Conservation (phyloP, 805 yeast species). For the Suhomyces vadensis region DNA sequence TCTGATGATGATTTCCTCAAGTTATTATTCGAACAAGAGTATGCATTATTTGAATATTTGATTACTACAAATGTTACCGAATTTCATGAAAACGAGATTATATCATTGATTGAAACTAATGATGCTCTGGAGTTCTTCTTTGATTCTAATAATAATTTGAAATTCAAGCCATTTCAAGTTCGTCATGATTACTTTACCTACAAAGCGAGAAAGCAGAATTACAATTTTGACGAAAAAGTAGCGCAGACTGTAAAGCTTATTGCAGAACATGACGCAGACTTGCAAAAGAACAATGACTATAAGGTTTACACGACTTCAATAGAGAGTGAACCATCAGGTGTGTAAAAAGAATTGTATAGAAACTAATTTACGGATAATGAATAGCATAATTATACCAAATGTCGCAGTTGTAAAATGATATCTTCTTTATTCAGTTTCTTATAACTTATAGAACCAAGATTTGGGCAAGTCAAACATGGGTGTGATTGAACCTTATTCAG, state of each 20-base stretch:
- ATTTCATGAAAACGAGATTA: conserved; percentile 34
- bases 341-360: neutral
- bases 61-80: conserved; percentile 30
- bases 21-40: conserved; percentile 25
- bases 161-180: conserved; percentile 7
- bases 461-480: too few species aligned
- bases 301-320: neutral
- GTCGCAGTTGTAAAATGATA: too few species aligned
- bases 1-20: conserved; percentile 26
- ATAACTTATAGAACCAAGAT: too few species aligned
- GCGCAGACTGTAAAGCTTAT: neutral
- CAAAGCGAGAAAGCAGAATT: conserved; percentile 3
- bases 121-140: conserved; percentile 12
- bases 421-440: neutral
- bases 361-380: neutral
- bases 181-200: conserved; percentile 17
- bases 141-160: conserved; percentile 6
- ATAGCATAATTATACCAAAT: neutral
- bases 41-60: conserved; percentile 32
- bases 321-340: neutral
- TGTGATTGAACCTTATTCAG: too few species aligned
- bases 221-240: conserved; percentile 7
- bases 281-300: neutral
- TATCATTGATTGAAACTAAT: conserved; percentile 6
- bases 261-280: conserved; percentile 2